phyloP scores from a whole-genome alignment of 148 eudicot genomes.

The Fagopyrum esculentum region DNA sequence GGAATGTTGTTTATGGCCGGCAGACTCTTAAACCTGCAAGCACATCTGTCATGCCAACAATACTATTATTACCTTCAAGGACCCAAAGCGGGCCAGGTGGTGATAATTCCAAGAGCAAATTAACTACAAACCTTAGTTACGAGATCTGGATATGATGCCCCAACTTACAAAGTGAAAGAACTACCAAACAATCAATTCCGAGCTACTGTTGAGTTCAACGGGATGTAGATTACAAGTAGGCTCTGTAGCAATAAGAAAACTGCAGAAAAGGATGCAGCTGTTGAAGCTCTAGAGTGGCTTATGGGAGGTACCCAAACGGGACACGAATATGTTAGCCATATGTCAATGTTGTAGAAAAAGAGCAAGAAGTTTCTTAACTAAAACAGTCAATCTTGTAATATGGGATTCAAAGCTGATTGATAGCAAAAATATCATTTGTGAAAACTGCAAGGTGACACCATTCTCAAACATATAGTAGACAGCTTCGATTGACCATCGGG shows the following conservation, averaged over 20 bases:
- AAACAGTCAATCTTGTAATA: background rate
- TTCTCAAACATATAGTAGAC: background rate
- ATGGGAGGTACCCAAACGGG: conserved; percentile 49
- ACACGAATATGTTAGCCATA: conserved; percentile 46
- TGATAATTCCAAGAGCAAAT: conserved; percentile 86
- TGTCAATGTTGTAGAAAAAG: conserved; percentile 75
- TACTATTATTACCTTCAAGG: conserved; percentile 34
- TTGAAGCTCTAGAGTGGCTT: conserved; percentile 81
- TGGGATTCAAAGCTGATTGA: background rate
- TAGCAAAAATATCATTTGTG: background rate
- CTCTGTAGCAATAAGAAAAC: conserved; percentile 81
- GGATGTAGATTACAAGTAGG: conserved; percentile 67
- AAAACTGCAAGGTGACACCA: background rate
- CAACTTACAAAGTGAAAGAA: conserved; percentile 56
- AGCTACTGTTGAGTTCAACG: conserved; percentile 73
- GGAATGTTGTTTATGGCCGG: conserved; percentile 64
- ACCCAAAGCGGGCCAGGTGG: conserved; percentile 88
- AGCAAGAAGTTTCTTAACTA: conserved; percentile 61
- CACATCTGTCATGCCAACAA: conserved; percentile 26
- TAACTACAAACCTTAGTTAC: conserved; percentile 79
- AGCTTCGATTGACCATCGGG: background rate
- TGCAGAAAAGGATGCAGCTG: conserved; percentile 95
- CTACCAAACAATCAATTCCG: conserved; percentile 61
- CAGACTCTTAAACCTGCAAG: conserved; percentile 35
- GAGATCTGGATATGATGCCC: conserved; percentile 71